Evolutionary conservation across 1,139 yeast species (phyloP), one percentile per base, ranked within the genome.

Genomic region (Scheffersomyces stambukii): DNA sequence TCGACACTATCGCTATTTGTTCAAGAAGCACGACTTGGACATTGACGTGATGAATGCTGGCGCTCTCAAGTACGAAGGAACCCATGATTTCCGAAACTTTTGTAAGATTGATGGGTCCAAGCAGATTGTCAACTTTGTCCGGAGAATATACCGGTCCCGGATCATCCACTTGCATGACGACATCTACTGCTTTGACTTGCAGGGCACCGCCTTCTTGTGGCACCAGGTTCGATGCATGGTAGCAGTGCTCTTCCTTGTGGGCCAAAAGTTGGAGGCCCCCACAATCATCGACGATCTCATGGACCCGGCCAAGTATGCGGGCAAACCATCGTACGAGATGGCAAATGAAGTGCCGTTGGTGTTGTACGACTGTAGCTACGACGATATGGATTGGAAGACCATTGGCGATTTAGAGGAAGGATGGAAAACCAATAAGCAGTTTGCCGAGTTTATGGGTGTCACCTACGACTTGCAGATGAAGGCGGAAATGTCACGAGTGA

Each of bases 221-320:
- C 97, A 93, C 52, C 99, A 93, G 54, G 99, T 93, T 13, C 72
- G 98, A 30, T 88, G 95, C 43, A 91, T 93, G 95, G 75, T 88
- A 60, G 95, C 95, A 0, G 66, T 84, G 6, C 54, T 93, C 30
- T 75, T 93, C 32, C 57, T 81, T 15, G 77, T 89, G 4, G 98
- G 96, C 1, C 96, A 88, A 52, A 65, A 64, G 11, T 65, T 75
- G 16, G 99, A 93, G 54, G 37, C 53, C 0, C 79, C 85, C 0
- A 50, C 57, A 0, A 52, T 88, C 2, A 64, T 93, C 1, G 52
- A 54, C 9, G 70, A 76, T 1, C 59, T 93, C 37, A 52, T 89
- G 33, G 71, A 89, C 46, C 62, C 75, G 2, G 66, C 63, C 3
- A 62, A 58, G 29, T 72, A 60, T 33, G 88, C 95, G 0, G 60